These are phyloP conservation scores for Suhomyces kunorum DNA, from an alignment of 1,139 yeast genomes.

Conservation along the genomic window DNA sequence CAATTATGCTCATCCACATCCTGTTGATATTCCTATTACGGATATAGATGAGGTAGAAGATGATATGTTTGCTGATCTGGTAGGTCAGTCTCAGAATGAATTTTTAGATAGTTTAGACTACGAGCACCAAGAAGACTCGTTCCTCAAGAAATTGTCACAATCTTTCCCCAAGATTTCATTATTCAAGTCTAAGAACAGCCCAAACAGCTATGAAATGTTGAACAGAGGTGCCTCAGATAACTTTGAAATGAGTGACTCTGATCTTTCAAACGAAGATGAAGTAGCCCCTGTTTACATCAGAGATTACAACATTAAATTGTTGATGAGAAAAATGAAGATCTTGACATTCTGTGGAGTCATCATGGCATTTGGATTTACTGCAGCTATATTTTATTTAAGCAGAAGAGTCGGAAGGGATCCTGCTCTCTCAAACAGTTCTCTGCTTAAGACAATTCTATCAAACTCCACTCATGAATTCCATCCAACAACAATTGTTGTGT, in stretches of 20 bases:
- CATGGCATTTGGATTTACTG: slow-evolving; percentile 8
- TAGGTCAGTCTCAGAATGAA: neutral
- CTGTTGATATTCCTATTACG: slow-evolving; percentile 58
- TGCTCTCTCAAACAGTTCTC: neutral
- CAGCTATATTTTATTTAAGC: slow-evolving; percentile 12
- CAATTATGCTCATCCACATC: slow-evolving; percentile 29
- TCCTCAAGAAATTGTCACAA: neutral
- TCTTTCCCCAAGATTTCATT: neutral
- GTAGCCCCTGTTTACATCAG: slow-evolving; percentile 21
- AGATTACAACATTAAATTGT: slow-evolving; percentile 27
- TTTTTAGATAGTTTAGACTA: slow-evolving; percentile 27
- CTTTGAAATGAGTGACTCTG: slow-evolving; percentile 2
- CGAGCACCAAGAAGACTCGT: slow-evolving; percentile 15
- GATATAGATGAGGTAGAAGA: slow-evolving; percentile 58
- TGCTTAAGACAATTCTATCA: slow-evolving; percentile 28
- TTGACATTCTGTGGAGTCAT: slow-evolving; percentile 14
- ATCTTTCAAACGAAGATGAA: slow-evolving; percentile 8
- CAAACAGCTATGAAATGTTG: slow-evolving; percentile 15
- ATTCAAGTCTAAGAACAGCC: neutral
- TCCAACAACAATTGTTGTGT: slow-evolving; percentile 76
- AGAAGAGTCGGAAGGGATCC: neutral
- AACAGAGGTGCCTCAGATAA: slow-evolving; percentile 1
- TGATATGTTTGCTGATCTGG: slow-evolving; percentile 35
- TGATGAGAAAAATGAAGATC: slow-evolving; percentile 5
- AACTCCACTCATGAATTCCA: slow-evolving; percentile 76